These are phyloP conservation scores for Pythium sp. DNA, from an alignment of 352 stramenopile genomes.

Conservation along the genomic window DNA sequence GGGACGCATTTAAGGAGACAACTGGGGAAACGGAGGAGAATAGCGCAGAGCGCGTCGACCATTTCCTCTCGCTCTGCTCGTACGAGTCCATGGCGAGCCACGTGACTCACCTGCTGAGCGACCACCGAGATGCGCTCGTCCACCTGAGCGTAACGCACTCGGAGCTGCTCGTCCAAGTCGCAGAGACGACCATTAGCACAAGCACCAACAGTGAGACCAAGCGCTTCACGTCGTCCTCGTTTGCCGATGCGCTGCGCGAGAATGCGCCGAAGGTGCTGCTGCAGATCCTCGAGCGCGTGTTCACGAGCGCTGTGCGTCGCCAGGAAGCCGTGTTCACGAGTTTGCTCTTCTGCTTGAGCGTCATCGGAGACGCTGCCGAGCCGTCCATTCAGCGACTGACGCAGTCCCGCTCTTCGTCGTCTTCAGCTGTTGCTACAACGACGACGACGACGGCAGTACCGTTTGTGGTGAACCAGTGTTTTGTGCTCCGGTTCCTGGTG, in stretches of 20 bases:
- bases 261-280: slow-evolving; percentile 41
- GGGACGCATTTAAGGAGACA: slow-evolving; percentile 22
- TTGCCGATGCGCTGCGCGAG: slow-evolving; percentile 45
- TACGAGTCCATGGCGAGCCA: slow-evolving; percentile 34
- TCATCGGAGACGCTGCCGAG: slow-evolving; percentile 38
- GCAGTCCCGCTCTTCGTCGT: slow-evolving; percentile 8
- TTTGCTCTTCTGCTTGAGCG: slow-evolving; percentile 53
- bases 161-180: slow-evolving; percentile 46
- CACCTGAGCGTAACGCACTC: slow-evolving; percentile 60
- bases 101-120: slow-evolving; percentile 36
- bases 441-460: not conserved
- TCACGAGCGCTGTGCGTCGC: slow-evolving; percentile 42
- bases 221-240: slow-evolving; percentile 33
- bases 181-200: not conserved
- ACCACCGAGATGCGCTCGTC: slow-evolving; percentile 48
- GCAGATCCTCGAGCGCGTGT: slow-evolving; percentile 57
- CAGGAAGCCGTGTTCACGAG: slow-evolving; percentile 54
- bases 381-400: slow-evolving; percentile 36
- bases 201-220: not conserved
- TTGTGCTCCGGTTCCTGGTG: slow-evolving; percentile 58
- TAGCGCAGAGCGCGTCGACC: not conserved
- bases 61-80: slow-evolving; percentile 24
- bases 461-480: slow-evolving; percentile 37
- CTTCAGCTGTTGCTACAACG: slow-evolving; percentile 1
- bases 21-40: not conserved